phyloP scores from a whole-genome alignment of 2,329 filamentous ascomycete species.

The Verruconis gallopava region DNA sequence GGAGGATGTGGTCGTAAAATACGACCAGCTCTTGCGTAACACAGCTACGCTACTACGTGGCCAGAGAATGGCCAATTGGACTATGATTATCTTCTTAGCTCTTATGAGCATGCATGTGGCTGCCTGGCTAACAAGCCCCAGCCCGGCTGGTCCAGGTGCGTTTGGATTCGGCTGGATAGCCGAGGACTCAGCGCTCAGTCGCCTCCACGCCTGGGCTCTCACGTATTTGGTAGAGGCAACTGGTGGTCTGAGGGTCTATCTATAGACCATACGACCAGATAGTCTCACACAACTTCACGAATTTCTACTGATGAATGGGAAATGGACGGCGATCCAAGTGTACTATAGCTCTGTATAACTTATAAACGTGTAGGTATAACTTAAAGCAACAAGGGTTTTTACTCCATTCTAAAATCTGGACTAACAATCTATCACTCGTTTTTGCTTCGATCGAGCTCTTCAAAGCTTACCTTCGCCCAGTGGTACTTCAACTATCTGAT shows the following conservation, averaged over 20 bases:
- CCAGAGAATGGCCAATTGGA: background rate
- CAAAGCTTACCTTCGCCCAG: slow-evolving; percentile 40
- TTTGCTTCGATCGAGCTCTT: background rate
- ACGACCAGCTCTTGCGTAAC: background rate
- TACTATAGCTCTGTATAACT: background rate
- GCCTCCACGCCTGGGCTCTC: background rate
- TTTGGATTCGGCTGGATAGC: background rate
- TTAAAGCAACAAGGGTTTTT: background rate
- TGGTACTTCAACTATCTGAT: slow-evolving; percentile 74
- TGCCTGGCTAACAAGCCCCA: background rate
- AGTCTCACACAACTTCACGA: no score
- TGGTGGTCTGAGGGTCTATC: no score
- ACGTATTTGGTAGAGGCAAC: background rate
- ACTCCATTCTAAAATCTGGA: background rate
- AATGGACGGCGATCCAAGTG: background rate
- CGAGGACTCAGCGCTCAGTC: background rate
- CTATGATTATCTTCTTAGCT: background rate
- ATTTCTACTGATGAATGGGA: background rate
- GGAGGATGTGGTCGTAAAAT: no score
- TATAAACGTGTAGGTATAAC: background rate
- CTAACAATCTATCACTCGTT: background rate
- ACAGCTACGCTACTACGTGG: background rate
- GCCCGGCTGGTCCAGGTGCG: background rate
- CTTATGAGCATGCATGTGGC: background rate
- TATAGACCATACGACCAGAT: no score